Conservation (phyloP, 257 asterid species). For the Penstemon eatonii region DNA sequence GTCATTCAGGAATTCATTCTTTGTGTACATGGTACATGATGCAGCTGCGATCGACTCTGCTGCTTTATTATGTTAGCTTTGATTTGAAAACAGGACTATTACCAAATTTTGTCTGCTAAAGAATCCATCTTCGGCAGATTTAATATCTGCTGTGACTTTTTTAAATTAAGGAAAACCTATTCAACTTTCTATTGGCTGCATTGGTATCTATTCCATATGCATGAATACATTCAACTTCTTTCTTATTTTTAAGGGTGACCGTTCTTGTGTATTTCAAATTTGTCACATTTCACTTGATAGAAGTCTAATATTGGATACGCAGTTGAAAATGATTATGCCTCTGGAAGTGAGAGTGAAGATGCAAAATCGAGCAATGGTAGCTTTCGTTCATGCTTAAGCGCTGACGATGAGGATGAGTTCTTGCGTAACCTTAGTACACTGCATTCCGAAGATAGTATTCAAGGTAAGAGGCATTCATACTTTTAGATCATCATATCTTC, state of each 20-base stretch:
- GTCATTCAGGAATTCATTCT: background rate
- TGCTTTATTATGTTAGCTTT: too few species aligned
- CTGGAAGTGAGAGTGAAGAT: constrained; percentile 33
- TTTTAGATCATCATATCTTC: background rate
- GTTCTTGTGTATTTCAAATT: too few species aligned
- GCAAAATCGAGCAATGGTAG: constrained; percentile 31
- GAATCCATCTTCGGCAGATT: too few species aligned
- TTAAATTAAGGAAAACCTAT: too few species aligned
- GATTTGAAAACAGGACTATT: too few species aligned
- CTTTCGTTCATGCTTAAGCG: constrained; percentile 34
- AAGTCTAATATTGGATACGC: constrained; percentile 2
- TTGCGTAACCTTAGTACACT: constrained; percentile 17
- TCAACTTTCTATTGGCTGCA: too few species aligned
- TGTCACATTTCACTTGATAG: background rate
- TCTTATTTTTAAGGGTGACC: background rate
- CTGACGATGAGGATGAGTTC: constrained; percentile 32
- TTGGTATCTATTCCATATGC: background rate
- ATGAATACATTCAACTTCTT: background rate
- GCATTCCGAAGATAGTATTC: constrained; percentile 28
- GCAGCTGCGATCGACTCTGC: too few species aligned
- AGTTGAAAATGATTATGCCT: constrained; percentile 31
- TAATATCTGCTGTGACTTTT: too few species aligned
- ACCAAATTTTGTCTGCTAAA: too few species aligned
- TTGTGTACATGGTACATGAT: background rate
- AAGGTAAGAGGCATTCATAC: constrained; percentile 29